Conservation (phyloP, 352 stramenopile genomes). For the Phytophthora constricta region DNA sequence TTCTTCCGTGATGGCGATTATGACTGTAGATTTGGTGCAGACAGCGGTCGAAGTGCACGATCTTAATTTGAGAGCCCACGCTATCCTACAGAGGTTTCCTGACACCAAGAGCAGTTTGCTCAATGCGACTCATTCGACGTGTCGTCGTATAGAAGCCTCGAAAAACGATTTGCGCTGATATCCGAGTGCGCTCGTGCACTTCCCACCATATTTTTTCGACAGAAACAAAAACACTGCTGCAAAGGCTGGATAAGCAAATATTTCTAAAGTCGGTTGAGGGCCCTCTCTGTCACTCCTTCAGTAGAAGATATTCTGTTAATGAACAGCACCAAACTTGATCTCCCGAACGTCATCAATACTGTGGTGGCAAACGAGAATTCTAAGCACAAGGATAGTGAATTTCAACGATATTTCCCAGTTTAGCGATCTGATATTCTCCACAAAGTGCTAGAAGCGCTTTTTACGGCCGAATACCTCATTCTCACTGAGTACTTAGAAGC, state of each 20-base stretch:
- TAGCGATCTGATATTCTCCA: background rate
- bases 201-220: background rate
- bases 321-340: too few species aligned
- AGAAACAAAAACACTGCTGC: background rate
- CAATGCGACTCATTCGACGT: too few species aligned
- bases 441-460: background rate
- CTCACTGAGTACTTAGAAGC: conserved; percentile 10
- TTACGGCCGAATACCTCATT: conserved; percentile 6
- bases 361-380: too few species aligned
- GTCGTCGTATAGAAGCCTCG: background rate
- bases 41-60: background rate
- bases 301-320: too few species aligned
- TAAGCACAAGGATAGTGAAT: background rate
- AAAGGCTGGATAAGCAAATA: background rate
- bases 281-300: too few species aligned
- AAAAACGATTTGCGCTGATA: background rate
- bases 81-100: background rate
- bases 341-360: too few species aligned
- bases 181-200: background rate
- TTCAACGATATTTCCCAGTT: background rate
- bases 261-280: background rate
- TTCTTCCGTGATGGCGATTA: background rate
- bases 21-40: conserved; percentile 1
- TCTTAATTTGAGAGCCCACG: background rate
- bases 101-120: background rate